Evolutionary conservation across 73 alveolate species (phyloP).

Genomic region (Vitrella brassicaformis): DNA sequence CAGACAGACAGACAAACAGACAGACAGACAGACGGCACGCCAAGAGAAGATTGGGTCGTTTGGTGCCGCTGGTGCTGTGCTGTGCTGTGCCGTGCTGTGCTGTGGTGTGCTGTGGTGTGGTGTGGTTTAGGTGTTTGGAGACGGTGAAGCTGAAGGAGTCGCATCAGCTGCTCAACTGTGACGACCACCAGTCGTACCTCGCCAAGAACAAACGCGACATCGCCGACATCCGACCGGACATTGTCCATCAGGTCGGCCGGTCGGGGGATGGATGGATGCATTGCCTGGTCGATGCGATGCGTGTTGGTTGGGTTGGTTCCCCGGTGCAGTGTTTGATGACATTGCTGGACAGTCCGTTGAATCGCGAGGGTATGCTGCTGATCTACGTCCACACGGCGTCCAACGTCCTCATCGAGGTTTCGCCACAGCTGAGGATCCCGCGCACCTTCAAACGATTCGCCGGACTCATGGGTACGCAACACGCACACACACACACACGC

Average conservation of each 20-base stretch:
- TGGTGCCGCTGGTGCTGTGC: no score
- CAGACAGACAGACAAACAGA: no score
- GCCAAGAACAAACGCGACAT: not conserved
- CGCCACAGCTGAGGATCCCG: conserved; percentile 74
- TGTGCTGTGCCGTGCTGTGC: no score
- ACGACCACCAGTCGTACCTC: not conserved
- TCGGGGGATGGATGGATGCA: no score
- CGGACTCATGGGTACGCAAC: conserved; percentile 59
- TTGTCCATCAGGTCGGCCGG: conserved; percentile 77
- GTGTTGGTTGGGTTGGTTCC: no score
- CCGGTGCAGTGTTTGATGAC: conserved; percentile 73
- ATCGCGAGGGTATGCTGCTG: conserved; percentile 67
- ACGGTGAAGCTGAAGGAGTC: not conserved
- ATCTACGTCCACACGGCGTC: conserved; percentile 69
- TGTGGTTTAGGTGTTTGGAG: no score
- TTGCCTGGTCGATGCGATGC: no score
- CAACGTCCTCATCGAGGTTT: conserved; percentile 67
- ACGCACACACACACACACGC: not conserved
- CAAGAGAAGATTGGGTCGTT: no score
- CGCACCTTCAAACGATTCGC: conserved; percentile 79
- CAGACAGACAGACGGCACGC: no score
- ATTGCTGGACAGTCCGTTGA: conserved; percentile 74
- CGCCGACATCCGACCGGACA: conserved; percentile 59
- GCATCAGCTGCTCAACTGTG: not conserved
- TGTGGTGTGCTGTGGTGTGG: no score